Percentiles rank a stretch among this genome's conserved stretches.
These are phyloP conservation scores for Neofusicoccum ribis DNA, from an alignment of 2,329 filamentous ascomycete genomes.

Conservation along the genomic window DNA sequence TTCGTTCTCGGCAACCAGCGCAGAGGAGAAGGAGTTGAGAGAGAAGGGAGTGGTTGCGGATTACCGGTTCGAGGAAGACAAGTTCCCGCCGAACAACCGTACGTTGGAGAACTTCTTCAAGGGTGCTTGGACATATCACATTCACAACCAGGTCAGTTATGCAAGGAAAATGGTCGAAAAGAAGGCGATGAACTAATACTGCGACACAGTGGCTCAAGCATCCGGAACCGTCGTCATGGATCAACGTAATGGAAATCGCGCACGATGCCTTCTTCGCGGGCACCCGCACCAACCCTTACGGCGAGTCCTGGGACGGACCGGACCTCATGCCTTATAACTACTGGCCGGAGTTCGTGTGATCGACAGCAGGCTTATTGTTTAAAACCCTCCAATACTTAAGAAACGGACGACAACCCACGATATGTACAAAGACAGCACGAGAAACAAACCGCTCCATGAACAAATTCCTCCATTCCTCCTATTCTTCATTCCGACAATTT, in stretches of 20 bases:
- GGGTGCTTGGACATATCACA: conserved; percentile 59
- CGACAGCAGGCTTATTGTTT: neutral
- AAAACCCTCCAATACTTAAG: neutral
- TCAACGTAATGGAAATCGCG: conserved; percentile 54
- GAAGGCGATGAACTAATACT: neutral
- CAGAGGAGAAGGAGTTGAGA: conserved; percentile 43
- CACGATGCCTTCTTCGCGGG: conserved; percentile 57
- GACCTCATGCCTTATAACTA: conserved; percentile 50
- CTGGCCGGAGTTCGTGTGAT: conserved; percentile 52
- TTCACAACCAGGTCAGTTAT: conserved; percentile 56
- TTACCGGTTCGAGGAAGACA: conserved; percentile 52
- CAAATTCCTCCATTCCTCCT: neutral
- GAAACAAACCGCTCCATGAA: neutral
- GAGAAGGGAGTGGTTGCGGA: conserved; percentile 43
- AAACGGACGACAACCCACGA: conserved; percentile 1
- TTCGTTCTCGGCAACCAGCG: conserved; percentile 42
- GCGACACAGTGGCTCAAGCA: conserved; percentile 53
- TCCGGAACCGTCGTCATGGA: conserved; percentile 58
- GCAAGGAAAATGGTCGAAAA: neutral
- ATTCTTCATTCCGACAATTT: neutral
- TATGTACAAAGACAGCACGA: conserved; percentile 7
- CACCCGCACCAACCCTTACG: conserved; percentile 53
- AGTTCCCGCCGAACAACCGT: conserved; percentile 57
- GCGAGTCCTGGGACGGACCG: conserved; percentile 56
- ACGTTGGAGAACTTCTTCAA: conserved; percentile 58